Base-by-base conservation (phyloP, 2,329 filamentous ascomycete species). In the Waltergamsia citrina region DNA sequence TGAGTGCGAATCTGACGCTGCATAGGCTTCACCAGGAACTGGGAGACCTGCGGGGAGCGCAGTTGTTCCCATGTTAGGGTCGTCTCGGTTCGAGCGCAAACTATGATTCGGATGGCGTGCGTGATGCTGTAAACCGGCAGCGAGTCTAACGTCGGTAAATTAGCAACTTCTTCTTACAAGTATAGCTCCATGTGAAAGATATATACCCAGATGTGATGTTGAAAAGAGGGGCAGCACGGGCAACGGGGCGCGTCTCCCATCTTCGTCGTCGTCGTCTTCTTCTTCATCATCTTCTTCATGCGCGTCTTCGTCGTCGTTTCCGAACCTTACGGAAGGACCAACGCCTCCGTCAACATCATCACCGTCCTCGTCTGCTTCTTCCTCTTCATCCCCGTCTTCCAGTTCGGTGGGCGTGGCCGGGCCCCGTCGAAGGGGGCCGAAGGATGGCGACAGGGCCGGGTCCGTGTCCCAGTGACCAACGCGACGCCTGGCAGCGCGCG, bases 21-120 rank as follows among this genome's bases (percentile, higher is more conserved):
- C 65, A 95, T 92, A 3, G 90, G 90, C 64, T 95, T 95, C 52
- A 95, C 74, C 23, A 96, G 71, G 54, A 96, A 96, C 52, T 94
- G 88, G 12, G 87, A 94, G 37, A 96, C 81, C 54, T 96, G 90
- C 4, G 90, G 90, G n/a, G 87, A 94, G 42, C 88, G 78, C 41
- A 96, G 68, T 56, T 96, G 90, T 43, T 96, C 90, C 88, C 88
- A 96, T 12, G 86, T 81, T 33, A 96, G 63, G 0, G 86, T 90
- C 2, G 88, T 95, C 62, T 96, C 90, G 57, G 86, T 94, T 51
- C 84, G 78, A 38, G 85, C 71, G 44, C 85, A 74, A 39, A 96
- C 79, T 37, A 95, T 71, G 34, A 87, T 78, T 44, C 90, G 83
- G 42, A 95, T 88, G 21, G 85, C 78, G 58, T 95, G 90, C 19